Conservation (phyloP, 2,329 filamentous ascomycete genomes). For the Cladosporium austrohemisphaericum region DNA sequence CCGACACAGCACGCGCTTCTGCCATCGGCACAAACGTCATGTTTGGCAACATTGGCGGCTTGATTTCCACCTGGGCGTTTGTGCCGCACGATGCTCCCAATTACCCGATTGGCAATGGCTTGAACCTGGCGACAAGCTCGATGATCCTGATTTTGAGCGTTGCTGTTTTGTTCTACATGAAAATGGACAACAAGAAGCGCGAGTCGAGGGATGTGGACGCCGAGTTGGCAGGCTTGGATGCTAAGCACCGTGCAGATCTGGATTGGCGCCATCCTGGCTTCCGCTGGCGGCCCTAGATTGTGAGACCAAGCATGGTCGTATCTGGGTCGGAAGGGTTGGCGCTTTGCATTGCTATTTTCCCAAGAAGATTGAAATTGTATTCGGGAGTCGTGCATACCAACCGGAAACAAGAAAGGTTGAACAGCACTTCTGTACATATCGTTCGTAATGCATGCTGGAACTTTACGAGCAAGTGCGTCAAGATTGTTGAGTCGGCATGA, state of each 20-base stretch:
- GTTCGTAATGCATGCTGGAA: background rate
- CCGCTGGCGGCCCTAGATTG: constrained; percentile 37
- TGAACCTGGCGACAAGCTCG: constrained; percentile 63
- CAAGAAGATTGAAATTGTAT: too few species aligned
- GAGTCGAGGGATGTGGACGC: constrained; percentile 53
- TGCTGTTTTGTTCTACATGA: constrained; percentile 57
- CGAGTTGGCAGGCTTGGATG: constrained; percentile 52
- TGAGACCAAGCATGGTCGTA: too few species aligned
- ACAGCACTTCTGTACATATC: background rate
- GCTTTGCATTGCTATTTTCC: too few species aligned
- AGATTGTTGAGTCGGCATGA: constrained; percentile 5
- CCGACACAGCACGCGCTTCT: constrained; percentile 64
- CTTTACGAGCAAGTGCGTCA: background rate
- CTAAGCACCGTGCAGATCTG: constrained; percentile 55
- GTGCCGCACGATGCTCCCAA: constrained; percentile 60
- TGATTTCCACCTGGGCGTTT: constrained; percentile 32
- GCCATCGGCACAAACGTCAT: constrained; percentile 67
- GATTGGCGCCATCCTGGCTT: constrained; percentile 67
- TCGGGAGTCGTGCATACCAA: too few species aligned
- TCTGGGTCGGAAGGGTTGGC: too few species aligned
- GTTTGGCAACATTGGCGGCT: constrained; percentile 66
- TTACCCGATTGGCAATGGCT: constrained; percentile 66
- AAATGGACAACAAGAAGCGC: constrained; percentile 57
- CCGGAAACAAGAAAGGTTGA: background rate
- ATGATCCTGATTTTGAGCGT: constrained; percentile 52